Percentiles rank a stretch among this genome's conserved stretches.
These are phyloP conservation scores for Chenopodium formosanum DNA, from an alignment of 148 eudicot genomes.

Conservation along the genomic window DNA sequence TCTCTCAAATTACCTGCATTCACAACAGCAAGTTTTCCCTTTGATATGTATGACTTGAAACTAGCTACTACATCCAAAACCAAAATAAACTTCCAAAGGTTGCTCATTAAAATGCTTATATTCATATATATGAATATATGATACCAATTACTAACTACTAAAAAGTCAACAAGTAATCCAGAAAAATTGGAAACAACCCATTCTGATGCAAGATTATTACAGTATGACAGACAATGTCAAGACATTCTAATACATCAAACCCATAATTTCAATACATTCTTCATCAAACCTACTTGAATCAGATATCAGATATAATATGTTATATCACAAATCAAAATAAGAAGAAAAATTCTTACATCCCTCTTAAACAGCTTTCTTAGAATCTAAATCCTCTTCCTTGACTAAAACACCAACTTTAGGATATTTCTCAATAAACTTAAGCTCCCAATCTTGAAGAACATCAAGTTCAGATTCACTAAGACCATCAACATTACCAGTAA, in stretches of 20 bases:
- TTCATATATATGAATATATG: too few species aligned
- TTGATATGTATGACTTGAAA: background rate
- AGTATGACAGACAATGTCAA: background rate
- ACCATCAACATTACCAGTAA: constrained; percentile 70
- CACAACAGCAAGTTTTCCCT: background rate
- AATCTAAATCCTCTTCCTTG: background rate
- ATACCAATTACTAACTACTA: too few species aligned
- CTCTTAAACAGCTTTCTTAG: constrained; percentile 19
- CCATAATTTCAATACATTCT: background rate
- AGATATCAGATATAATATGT: background rate
- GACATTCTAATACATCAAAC: too few species aligned
- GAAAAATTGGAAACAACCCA: background rate
- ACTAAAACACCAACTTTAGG: constrained; percentile 72
- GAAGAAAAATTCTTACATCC: too few species aligned
- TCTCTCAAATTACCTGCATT: background rate
- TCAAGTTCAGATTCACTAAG: constrained; percentile 68
- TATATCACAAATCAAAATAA: too few species aligned
- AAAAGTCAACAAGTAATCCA: too few species aligned
- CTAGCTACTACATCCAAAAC: background rate
- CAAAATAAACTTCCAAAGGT: background rate
- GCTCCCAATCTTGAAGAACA: constrained; percentile 85
- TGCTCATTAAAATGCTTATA: background rate
- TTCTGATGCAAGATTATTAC: background rate
- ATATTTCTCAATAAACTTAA: constrained; percentile 83
- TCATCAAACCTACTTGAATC: background rate